Base-by-base conservation (phyloP, 495 filamentous ascomycete species). In the Cenococcum geophilum region DNA sequence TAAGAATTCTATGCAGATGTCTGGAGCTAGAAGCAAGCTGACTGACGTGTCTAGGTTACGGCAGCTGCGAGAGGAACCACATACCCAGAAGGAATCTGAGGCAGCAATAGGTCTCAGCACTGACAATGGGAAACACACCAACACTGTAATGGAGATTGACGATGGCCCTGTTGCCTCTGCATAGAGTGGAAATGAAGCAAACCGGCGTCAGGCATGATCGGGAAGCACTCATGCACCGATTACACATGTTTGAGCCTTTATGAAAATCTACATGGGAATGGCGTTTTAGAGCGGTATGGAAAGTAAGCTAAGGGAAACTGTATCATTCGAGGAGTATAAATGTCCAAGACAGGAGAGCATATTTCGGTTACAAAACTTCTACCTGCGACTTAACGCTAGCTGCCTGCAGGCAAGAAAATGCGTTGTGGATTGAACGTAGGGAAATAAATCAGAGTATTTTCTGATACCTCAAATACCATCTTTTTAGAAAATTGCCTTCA, bases 61-160 rank as follows among this genome's bases (percentile, higher is more conserved):
- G 61, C 76, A 86, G 59, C 75, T 97, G 58, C 79, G 80, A 47
- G 89, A 92, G 69, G 87, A 89, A 65, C 87, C 91, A 37, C 92
- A 93, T 75, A 83, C 85, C 4, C 91, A 96, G 67, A 86, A 89
- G 69, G 83, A 91, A 66, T 89, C 92, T 25, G 87, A 93, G 61
- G 88, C 87, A 48, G 92, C 89, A 0, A 78, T 87, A 6, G 89
- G 91, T 40, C 73, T 91, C 37, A 71, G 77, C 37, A 82, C 81
- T 22, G 86, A 88, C 65, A 89, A 88, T 72, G 84, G 83, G 5
- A 74, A 69, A 64, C 57, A 61, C 43, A 61, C 66, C 21, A 69
- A 56, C 1, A 57, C 59, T 34, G 32, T 55, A n/a, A 62, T 65
- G 59, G 63, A 66, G 42, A 54, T 63, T 16, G 59, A 63, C 48